Conservation (phyloP, 352 stramenopile genomes). For the Lagenidium giganteum region DNA sequence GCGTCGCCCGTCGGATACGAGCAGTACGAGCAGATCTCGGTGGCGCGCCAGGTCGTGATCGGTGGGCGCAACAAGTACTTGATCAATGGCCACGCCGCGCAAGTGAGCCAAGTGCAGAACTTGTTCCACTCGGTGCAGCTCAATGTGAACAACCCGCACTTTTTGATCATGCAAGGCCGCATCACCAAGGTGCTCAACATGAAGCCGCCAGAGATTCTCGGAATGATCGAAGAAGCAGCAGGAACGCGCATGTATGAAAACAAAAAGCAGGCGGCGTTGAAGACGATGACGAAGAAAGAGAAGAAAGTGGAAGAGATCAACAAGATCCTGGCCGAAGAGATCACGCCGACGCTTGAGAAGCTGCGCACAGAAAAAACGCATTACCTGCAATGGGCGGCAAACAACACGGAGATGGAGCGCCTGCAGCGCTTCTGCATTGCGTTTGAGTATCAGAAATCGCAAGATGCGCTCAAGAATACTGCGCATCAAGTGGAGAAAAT, state of each 20-base stretch:
- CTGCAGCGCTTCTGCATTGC: constrained; percentile 98
- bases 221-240: constrained; percentile 99
- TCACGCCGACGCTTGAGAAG: constrained; percentile 98
- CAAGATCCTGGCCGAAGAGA: constrained; percentile 96
- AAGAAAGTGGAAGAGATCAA: constrained; percentile 99
- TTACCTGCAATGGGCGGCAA: constrained; percentile 98
- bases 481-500: constrained; percentile 87
- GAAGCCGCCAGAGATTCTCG: constrained; percentile 99
- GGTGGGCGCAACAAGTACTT: constrained; percentile 99
- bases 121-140: constrained; percentile 99
- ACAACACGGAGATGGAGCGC: constrained; percentile 98
- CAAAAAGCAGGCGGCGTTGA: constrained; percentile 97
- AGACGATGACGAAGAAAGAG: constrained; percentile 99
- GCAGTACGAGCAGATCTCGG: constrained; percentile 97
- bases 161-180: constrained; percentile 99
- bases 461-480: constrained; percentile 83
- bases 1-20: constrained; percentile 96
- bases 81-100: constrained; percentile 97
- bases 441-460: constrained; percentile 90
- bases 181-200: constrained; percentile 99
- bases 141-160: constrained; percentile 99
- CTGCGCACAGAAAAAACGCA: constrained; percentile 95
- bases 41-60: constrained; percentile 98
- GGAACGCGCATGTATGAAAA: constrained; percentile 99
- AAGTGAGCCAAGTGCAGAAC: constrained; percentile 98